phyloP scores from a whole-genome alignment of 1,284 basidiomycete species.

The Calocybe gambosa region DNA sequence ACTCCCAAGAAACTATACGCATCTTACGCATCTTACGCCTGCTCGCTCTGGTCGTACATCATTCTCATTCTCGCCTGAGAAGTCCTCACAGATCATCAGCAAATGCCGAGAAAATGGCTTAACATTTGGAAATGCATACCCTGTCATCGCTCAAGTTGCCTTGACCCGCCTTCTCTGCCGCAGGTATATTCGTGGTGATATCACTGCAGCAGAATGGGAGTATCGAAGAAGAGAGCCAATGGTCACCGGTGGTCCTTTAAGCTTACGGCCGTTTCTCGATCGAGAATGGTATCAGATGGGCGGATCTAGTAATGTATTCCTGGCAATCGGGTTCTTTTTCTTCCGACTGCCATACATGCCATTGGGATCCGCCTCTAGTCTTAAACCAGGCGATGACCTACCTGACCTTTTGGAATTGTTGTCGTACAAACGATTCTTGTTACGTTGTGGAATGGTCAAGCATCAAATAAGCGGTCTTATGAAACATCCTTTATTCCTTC shows the following conservation, averaged over 20 bases:
- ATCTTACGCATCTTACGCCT: slow-evolving; percentile 29
- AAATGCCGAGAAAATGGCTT: slow-evolving; percentile 36
- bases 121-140: slow-evolving; percentile 47
- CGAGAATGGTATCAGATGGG: slow-evolving; percentile 39
- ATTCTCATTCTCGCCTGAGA: slow-evolving; percentile 22
- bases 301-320: slow-evolving; percentile 36
- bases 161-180: slow-evolving; percentile 46
- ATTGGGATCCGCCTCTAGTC: slow-evolving; percentile 26
- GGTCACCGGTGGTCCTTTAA: slow-evolving; percentile 43
- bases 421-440: slow-evolving; percentile 38
- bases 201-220: slow-evolving; percentile 47
- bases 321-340: slow-evolving; percentile 40
- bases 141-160: slow-evolving; percentile 49
- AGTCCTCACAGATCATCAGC: slow-evolving; percentile 21
- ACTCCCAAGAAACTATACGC: slow-evolving; percentile 37
- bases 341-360: slow-evolving; percentile 48
- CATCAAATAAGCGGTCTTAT: slow-evolving; percentile 29
- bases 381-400: slow-evolving; percentile 27
- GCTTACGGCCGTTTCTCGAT: slow-evolving; percentile 47
- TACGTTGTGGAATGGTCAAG: slow-evolving; percentile 34
- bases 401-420: slow-evolving; percentile 39
- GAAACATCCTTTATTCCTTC: slow-evolving; percentile 43
- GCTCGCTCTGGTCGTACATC: slow-evolving; percentile 26
- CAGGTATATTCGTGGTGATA: slow-evolving; percentile 39
- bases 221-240: slow-evolving; percentile 46